Base-by-base conservation (phyloP, 768 basidiomycete species). In the Calocera viscosa region DNA sequence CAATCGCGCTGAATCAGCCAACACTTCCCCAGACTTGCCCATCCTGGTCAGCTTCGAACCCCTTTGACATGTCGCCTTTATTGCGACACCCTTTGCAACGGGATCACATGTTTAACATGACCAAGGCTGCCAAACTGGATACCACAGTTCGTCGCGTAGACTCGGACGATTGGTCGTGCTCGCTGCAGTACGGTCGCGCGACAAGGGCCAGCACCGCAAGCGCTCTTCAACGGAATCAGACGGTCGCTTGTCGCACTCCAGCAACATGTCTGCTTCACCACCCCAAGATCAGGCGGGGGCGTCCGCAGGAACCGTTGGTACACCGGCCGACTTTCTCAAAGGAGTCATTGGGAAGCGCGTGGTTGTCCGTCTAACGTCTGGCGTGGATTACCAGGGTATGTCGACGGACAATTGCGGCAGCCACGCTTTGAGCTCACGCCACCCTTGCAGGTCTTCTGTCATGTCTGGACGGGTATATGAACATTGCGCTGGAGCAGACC, bases 381-480 rank as follows among this genome's bases (percentile, higher is more conserved):
- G 94, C 1, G 89, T 98, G 1, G 94, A 96, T 76, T 96, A 98
- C 76, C 83, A 86, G 72, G 94, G 94, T 92, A 67, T 43, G 83
- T 74, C 12, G 39, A 28, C 2, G 30, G 19, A 10, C 7, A 7
- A 10, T 26, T 10, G 10, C 24, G 26, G 66, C 12, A 30, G 26
- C 66, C 41, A n/a, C 49, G 68, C 49, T 47, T 39, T 14, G 33
- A 43, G 12, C 68, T 71, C 49, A 41, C 16, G 16, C 32, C 17
- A 1, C 19, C 66, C 30, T 30, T 12, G 3, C 68, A 98, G 95
- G 95, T 22, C 82, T 94, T 1, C 78, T 99, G 16, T 94, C 93
- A 1, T 98, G 96, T 73, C 82, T 98, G 26, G 96, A 98, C 76
- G 94, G 94, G 0, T 98, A 96, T 77, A 98, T 99, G 96, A 98